Percentiles rank a stretch among this genome's conserved stretches.
Evolutionary conservation across 768 basidiomycete genomes (phyloP).

Genomic region (Lentinus brumalis): DNA sequence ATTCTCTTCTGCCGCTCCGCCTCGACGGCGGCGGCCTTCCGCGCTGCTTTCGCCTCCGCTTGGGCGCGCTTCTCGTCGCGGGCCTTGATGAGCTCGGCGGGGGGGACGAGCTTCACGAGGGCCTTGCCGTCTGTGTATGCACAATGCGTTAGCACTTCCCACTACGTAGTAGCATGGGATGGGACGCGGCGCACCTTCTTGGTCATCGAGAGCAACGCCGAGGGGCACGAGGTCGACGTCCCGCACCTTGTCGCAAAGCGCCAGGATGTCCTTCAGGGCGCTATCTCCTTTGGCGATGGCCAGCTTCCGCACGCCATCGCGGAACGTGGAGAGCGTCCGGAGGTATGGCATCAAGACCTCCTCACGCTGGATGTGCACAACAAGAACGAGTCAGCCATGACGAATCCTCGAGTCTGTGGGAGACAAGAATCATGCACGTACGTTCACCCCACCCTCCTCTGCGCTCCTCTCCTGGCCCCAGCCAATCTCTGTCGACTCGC

Average conservation of each 20-base stretch:
- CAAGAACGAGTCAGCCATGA: constrained; percentile 9
- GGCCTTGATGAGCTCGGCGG: constrained; percentile 76
- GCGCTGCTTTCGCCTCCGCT: constrained; percentile 72
- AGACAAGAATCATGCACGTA: constrained; percentile 34
- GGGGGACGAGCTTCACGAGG: constrained; percentile 87
- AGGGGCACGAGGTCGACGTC: constrained; percentile 90
- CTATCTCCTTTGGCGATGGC: constrained; percentile 73
- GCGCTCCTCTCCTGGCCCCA: constrained; percentile 74
- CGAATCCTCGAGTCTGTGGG: neutral
- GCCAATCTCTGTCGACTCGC: constrained; percentile 68
- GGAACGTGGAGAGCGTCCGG: constrained; percentile 81
- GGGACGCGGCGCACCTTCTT: constrained; percentile 64
- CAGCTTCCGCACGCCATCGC: constrained; percentile 82
- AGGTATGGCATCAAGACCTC: constrained; percentile 89
- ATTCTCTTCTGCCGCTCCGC: constrained; percentile 67
- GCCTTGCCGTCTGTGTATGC: constrained; percentile 79
- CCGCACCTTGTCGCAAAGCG: constrained; percentile 85
- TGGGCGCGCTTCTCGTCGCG: constrained; percentile 87
- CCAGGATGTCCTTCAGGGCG: constrained; percentile 77
- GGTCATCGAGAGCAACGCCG: constrained; percentile 95
- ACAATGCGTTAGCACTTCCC: too few relatives aligned
- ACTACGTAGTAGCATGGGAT: too few relatives aligned
- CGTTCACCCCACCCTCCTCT: constrained; percentile 50
- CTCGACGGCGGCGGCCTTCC: constrained; percentile 72
- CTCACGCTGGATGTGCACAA: constrained; percentile 59